Percentiles rank a stretch among this genome's conserved stretches.
Evolutionary conservation across 2,329 filamentous ascomycete genomes (phyloP).

Genomic region (Decorospora gaudefroyi): DNA sequence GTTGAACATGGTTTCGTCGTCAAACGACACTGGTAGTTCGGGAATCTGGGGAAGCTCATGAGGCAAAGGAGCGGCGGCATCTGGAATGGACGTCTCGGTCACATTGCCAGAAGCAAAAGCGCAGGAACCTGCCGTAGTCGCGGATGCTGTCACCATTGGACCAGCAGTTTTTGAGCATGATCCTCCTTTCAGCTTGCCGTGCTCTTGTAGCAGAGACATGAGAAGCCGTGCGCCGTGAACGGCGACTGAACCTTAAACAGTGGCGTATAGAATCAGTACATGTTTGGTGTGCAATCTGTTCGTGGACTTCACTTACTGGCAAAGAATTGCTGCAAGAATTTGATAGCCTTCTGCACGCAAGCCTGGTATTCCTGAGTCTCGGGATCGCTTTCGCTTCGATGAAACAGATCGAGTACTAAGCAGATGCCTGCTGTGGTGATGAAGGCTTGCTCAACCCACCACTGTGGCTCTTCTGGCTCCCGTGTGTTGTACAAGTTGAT

Average conservation of each 20-base stretch:
- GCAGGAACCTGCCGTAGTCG: conserved; percentile 1
- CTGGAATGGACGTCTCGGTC: conserved; percentile 14
- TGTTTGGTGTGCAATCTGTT: too few relatives aligned
- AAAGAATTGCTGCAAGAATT: conserved; percentile 31
- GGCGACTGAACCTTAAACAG: conserved; percentile 51
- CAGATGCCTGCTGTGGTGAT: conserved; percentile 39
- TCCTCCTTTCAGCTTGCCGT: conserved; percentile 27
- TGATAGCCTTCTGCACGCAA: conserved; percentile 42
- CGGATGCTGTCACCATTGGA: too few relatives aligned
- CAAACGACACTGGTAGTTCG: conserved; percentile 12
- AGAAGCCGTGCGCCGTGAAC: conserved; percentile 47
- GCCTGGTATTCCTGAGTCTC: conserved; percentile 33
- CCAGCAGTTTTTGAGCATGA: conserved; percentile 5
- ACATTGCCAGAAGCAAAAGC: conserved; percentile 11
- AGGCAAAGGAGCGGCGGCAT: conserved; percentile 5
- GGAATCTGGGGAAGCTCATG: conserved; percentile 4
- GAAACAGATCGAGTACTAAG: conserved; percentile 37
- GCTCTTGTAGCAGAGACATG: conserved; percentile 41
- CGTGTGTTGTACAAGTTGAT: conserved; percentile 45
- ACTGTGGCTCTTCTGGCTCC: conserved; percentile 47
- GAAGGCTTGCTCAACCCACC: conserved; percentile 50
- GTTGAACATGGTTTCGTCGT: conserved; percentile 23
- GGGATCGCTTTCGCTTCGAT: conserved; percentile 26
- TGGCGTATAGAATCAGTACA: too few relatives aligned
- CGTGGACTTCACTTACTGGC: conserved; percentile 2